Conservation (phyloP, 371 early-diverging fungal species). For the Syncephalastrum contaminatum region DNA sequence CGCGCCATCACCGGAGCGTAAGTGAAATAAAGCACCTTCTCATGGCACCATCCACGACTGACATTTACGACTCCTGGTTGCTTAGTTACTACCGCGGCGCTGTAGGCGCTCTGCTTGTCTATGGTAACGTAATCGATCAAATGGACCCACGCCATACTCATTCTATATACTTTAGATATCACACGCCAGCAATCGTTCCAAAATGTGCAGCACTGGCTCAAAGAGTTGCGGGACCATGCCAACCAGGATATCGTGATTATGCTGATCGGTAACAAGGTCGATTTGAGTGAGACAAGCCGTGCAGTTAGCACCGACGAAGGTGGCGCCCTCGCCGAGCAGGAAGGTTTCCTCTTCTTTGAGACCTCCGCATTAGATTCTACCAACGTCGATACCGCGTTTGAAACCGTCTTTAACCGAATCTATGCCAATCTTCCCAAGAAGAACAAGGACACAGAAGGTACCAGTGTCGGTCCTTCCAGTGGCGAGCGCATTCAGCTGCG, state of each 20-base stretch:
- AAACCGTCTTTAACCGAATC: slow-evolving; percentile 43
- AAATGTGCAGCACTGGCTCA: slow-evolving; percentile 94
- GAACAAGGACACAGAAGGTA: slow-evolving; percentile 23
- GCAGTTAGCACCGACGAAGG: slow-evolving; percentile 89
- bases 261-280: slow-evolving; percentile 99
- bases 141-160: background rate
- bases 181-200: slow-evolving; percentile 96
- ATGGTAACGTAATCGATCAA: slow-evolving; percentile 20
- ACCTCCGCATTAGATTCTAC: slow-evolving; percentile 91
- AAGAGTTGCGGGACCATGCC: slow-evolving; percentile 97
- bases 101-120: slow-evolving; percentile 39
- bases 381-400: slow-evolving; percentile 80
- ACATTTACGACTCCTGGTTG: background rate
- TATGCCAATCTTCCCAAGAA: slow-evolving; percentile 44
- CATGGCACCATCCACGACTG: background rate
- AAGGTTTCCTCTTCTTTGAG: slow-evolving; percentile 90
- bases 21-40: slow-evolving; percentile 11
- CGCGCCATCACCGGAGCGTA: slow-evolving; percentile 75
- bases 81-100: slow-evolving; percentile 40
- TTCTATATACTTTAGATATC: slow-evolving; percentile 69
- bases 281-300: slow-evolving; percentile 82
- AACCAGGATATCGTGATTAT: slow-evolving; percentile 93
- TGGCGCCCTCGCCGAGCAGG: slow-evolving; percentile 81
- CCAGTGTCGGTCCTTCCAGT: slow-evolving; percentile 17
- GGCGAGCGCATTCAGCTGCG: slow-evolving; percentile 49